phyloP scores from a whole-genome alignment of 2,329 filamentous ascomycete species.

The Bipolaris bicolor region DNA sequence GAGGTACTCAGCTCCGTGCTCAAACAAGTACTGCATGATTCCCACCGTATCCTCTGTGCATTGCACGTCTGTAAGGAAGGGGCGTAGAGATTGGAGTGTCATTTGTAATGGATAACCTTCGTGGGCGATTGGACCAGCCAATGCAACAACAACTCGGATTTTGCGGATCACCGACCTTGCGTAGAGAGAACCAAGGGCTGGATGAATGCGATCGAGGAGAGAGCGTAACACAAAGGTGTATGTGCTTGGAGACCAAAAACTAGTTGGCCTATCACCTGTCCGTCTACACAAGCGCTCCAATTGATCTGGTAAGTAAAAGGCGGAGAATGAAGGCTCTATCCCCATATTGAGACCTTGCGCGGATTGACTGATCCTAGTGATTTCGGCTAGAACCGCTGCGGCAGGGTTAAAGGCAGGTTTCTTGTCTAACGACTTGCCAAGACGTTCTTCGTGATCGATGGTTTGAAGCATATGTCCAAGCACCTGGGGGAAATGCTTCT shows the following conservation, averaged over 20 bases:
- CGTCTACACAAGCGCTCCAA: slow-evolving; percentile 78
- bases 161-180: slow-evolving; percentile 87
- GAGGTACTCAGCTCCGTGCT: slow-evolving; percentile 70
- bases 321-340: slow-evolving; percentile 86
- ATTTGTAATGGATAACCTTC: slow-evolving; percentile 87
- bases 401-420: slow-evolving; percentile 65
- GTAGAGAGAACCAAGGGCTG: slow-evolving; percentile 83
- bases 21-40: slow-evolving; percentile 81
- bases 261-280: slow-evolving; percentile 64
- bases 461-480: slow-evolving; percentile 76
- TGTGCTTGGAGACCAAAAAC: slow-evolving; percentile 77
- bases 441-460: slow-evolving; percentile 54
- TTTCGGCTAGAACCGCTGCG: slow-evolving; percentile 68
- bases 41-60: slow-evolving; percentile 92
- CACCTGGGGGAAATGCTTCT: slow-evolving; percentile 75
- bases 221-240: slow-evolving; percentile 76
- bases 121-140: slow-evolving; percentile 76
- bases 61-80: slow-evolving; percentile 80
- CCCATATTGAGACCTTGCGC: slow-evolving; percentile 70
- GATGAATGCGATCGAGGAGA: slow-evolving; percentile 80
- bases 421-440: slow-evolving; percentile 60
- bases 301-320: slow-evolving; percentile 76
- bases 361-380: slow-evolving; percentile 73
- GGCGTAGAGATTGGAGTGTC: slow-evolving; percentile 79
- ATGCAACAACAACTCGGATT: slow-evolving; percentile 77